Conservation (phyloP, 2,329 filamentous ascomycete species). For the Verticillium dahliae region DNA sequence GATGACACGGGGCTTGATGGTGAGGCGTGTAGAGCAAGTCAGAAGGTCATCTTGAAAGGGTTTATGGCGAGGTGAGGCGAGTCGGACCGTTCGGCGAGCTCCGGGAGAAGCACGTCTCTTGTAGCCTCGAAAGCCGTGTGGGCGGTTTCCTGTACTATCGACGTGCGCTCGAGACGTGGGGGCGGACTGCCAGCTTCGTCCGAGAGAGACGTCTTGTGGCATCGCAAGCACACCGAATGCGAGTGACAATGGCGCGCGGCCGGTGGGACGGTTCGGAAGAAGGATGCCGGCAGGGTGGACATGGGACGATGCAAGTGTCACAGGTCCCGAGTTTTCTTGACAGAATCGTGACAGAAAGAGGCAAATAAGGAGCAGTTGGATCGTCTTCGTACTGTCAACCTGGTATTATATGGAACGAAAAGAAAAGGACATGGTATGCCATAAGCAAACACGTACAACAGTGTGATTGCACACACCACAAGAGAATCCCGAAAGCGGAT, state of each 20-base stretch:
- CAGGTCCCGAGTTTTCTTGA: neutral
- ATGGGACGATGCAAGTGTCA: neutral
- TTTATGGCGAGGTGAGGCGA: neutral
- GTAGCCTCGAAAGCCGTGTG: neutral
- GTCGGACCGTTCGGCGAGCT: neutral
- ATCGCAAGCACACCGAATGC: neutral
- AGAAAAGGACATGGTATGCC: no score
- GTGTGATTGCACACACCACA: neutral
- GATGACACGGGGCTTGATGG: neutral
- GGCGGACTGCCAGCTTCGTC: neutral
- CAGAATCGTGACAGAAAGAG: neutral
- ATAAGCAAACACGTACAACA: neutral
- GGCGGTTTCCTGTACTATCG: neutral
- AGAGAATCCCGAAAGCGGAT: neutral
- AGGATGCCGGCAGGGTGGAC: neutral
- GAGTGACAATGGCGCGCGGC: neutral
- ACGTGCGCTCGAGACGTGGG: neutral
- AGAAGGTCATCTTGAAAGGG: neutral
- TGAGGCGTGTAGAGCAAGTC: neutral
- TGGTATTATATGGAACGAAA: no score
- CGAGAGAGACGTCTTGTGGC: neutral
- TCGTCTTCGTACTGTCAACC: no score
- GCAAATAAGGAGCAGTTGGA: no score
- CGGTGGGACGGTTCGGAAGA: neutral
- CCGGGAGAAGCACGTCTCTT: neutral